Evolutionary conservation across 495 filamentous ascomycete genomes (phyloP).

Genomic region (Hypoxylon perforatum): DNA sequence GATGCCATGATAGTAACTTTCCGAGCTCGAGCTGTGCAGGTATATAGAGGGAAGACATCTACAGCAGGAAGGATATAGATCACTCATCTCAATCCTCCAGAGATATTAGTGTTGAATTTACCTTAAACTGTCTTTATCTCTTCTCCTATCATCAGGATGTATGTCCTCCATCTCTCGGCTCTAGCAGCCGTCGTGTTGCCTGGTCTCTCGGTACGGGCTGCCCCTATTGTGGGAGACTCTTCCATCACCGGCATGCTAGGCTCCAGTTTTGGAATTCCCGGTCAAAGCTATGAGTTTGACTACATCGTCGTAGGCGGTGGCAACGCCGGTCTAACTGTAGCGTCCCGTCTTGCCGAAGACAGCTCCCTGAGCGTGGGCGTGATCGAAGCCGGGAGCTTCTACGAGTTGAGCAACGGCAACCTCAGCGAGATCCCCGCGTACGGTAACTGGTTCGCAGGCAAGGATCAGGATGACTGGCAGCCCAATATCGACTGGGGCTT

Average conservation of each 20-base stretch:
- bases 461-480: constrained; percentile 12
- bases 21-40: background rate
- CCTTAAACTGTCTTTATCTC: background rate
- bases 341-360: constrained; percentile 54
- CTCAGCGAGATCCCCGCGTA: constrained; percentile 51
- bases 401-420: constrained; percentile 61
- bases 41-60: background rate
- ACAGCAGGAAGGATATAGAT: too few species aligned
- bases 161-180: background rate
- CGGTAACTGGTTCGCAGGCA: constrained; percentile 3
- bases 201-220: background rate
- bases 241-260: constrained; percentile 18
- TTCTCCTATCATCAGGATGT: constrained; percentile 4
- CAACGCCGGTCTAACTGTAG: constrained; percentile 60
- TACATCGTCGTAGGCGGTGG: constrained; percentile 75
- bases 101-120: too few species aligned
- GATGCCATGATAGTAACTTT: background rate
- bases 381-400: constrained; percentile 67
- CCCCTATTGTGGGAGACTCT: background rate
- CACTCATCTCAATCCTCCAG: background rate
- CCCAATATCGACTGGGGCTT: constrained; percentile 63
- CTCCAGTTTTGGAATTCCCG: constrained; percentile 12
- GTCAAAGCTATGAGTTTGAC: constrained; percentile 63
- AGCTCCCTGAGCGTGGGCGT: constrained; percentile 46
- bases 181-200: constrained; percentile 1